Evolutionary conservation across 78 protist genomes (phyloP).

Genomic region (Dictyostelium citrinum): DNA sequence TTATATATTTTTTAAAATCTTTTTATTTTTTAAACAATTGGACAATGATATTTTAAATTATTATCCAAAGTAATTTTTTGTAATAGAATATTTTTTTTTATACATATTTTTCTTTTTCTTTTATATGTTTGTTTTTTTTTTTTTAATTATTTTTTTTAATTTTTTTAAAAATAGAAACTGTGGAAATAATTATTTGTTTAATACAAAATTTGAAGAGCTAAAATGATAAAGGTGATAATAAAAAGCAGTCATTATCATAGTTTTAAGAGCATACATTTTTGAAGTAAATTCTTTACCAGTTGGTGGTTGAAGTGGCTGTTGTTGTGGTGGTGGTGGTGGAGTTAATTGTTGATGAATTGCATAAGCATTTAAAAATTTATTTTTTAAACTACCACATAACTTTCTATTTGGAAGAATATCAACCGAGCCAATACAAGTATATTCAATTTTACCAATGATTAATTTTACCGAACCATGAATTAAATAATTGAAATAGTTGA

Average conservation of each 20-base stretch:
- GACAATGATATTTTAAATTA: too few species aligned
- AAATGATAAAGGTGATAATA: neutral
- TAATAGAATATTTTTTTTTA: too few species aligned
- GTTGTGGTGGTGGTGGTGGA: neutral
- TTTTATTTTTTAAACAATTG: too few species aligned
- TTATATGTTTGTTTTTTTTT: neutral
- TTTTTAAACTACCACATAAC: neutral
- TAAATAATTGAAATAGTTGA: neutral
- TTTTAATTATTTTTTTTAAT: neutral
- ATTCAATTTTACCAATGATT: neutral
- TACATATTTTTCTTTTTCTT: neutral
- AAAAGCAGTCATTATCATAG: neutral
- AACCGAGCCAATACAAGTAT: neutral
- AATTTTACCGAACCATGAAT: neutral
- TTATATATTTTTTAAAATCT: too few species aligned
- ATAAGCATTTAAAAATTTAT: neutral
- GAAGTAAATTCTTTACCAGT: neutral
- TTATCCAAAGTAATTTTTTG: too few species aligned
- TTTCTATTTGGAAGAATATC: neutral
- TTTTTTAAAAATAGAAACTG: neutral
- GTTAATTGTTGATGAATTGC: neutral
- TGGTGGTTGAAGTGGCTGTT: neutral
- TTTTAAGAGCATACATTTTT: neutral
- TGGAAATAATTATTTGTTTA: neutral
- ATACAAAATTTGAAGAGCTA: neutral